These are phyloP conservation scores for Ajuga chamaepitys DNA, from an alignment of 257 asterid genomes.

Conservation along the genomic window DNA sequence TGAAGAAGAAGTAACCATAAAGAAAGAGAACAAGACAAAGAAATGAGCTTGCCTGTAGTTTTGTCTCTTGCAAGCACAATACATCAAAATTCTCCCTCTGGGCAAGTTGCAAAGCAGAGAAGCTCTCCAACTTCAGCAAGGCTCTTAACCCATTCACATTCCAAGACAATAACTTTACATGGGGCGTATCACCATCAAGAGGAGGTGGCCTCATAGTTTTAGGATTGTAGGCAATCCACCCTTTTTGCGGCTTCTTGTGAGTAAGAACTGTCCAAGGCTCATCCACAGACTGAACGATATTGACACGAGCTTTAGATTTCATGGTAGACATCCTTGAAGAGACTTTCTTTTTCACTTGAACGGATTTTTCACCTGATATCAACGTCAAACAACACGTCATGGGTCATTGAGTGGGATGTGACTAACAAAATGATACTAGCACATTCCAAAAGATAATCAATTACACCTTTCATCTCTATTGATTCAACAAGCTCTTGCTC, in stretches of 20 bases:
- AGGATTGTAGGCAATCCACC: constrained; percentile 84
- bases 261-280: constrained; percentile 94
- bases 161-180: constrained; percentile 85
- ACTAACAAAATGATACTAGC: neutral
- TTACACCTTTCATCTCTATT: constrained; percentile 43
- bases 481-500: constrained; percentile 35
- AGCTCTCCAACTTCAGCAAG: constrained; percentile 55
- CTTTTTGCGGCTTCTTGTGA: constrained; percentile 84
- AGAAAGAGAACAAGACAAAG: neutral
- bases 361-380: constrained; percentile 36
- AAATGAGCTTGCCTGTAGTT: constrained; percentile 59
- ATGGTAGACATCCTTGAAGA: constrained; percentile 28
- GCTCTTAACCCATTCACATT: constrained; percentile 96
- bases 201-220: constrained; percentile 85
- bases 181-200: constrained; percentile 37
- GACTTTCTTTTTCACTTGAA: constrained; percentile 34
- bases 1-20: neutral
- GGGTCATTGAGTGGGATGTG: neutral
- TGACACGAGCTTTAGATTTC: constrained; percentile 23
- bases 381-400: neutral
- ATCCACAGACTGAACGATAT: constrained; percentile 22
- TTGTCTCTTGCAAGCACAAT: constrained; percentile 94
- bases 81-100: constrained; percentile 79
- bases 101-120: constrained; percentile 67
- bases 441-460: constrained; percentile 3